These are phyloP conservation scores for Fusarium sp. DNA, from an alignment of 2,329 filamentous ascomycete genomes.

Conservation along the genomic window DNA sequence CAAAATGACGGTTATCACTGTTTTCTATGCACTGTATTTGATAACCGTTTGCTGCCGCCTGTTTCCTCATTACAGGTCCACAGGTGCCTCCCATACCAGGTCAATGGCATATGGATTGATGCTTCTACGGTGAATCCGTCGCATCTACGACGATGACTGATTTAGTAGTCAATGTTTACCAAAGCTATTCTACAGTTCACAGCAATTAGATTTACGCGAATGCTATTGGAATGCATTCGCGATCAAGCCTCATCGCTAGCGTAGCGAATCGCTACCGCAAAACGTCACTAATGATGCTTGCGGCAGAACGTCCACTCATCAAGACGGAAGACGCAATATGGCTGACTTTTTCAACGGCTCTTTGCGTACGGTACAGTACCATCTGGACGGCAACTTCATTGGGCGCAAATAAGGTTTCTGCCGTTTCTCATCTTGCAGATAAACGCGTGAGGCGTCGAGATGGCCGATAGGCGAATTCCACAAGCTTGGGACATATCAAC, in stretches of 20 bases:
- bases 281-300: slow-evolving; percentile 38
- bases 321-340: slow-evolving; percentile 8
- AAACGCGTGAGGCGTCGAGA: slow-evolving; percentile 5
- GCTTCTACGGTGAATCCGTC: neutral
- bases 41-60: slow-evolving; percentile 6
- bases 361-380: neutral
- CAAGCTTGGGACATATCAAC: neutral
- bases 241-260: slow-evolving; percentile 17
- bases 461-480: slow-evolving; percentile 10
- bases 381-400: slow-evolving; percentile 8
- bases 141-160: neutral
- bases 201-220: neutral
- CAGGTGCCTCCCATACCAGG: neutral
- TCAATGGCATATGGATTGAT: neutral
- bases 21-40: slow-evolving; percentile 24
- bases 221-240: slow-evolving; percentile 18
- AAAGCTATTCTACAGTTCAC: neutral
- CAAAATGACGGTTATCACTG: slow-evolving; percentile 8
- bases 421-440: slow-evolving; percentile 20
- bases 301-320: slow-evolving; percentile 5
- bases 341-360: slow-evolving; percentile 23
- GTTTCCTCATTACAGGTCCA: neutral
- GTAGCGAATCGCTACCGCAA: slow-evolving; percentile 12
- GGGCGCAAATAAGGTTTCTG: slow-evolving; percentile 31
- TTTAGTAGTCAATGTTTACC: neutral